Percentiles rank a stretch among this genome's conserved stretches.
Conservation (phyloP, 768 basidiomycete species). For the Pleurotus tuoliensis region DNA sequence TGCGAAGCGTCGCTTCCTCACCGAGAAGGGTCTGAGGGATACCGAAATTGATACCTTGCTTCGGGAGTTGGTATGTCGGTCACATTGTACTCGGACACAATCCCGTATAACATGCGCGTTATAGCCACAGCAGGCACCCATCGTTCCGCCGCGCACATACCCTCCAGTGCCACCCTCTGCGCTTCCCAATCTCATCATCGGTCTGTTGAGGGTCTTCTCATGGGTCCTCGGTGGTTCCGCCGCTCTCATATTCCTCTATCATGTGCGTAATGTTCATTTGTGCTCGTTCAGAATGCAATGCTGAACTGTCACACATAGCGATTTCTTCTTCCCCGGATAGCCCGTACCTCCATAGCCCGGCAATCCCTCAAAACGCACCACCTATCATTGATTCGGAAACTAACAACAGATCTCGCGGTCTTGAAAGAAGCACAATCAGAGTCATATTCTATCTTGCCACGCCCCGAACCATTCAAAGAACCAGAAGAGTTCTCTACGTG, state of each 20-base stretch:
- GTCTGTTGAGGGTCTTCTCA: conserved; percentile 52
- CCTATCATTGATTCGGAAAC: conserved; percentile 44
- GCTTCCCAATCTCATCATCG: conserved; percentile 63
- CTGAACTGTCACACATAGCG: conserved; percentile 38
- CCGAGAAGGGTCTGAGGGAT: conserved; percentile 66
- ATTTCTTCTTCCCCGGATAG: conserved; percentile 64
- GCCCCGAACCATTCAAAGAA: conserved; percentile 48
- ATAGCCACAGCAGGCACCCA: conserved; percentile 38
- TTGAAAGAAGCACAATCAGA: conserved; percentile 55
- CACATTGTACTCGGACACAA: background rate
- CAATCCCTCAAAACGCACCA: conserved; percentile 61
- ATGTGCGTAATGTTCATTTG: conserved; percentile 39
- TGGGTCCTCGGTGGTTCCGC: conserved; percentile 70
- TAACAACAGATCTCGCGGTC: conserved; percentile 51
- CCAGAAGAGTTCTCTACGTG: conserved; percentile 37
- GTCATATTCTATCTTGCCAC: conserved; percentile 55
- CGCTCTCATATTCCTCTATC: conserved; percentile 56
- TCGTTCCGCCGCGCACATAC: conserved; percentile 69
- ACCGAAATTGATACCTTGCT: conserved; percentile 58
- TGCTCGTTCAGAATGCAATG: background rate
- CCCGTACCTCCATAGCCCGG: conserved; percentile 56
- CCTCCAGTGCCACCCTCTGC: conserved; percentile 67
- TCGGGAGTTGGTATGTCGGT: conserved; percentile 45
- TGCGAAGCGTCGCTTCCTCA: conserved; percentile 61
- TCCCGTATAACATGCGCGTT: background rate